Conservation (phyloP, 2,329 filamentous ascomycete species). For the Diplodia scrobiculata region DNA sequence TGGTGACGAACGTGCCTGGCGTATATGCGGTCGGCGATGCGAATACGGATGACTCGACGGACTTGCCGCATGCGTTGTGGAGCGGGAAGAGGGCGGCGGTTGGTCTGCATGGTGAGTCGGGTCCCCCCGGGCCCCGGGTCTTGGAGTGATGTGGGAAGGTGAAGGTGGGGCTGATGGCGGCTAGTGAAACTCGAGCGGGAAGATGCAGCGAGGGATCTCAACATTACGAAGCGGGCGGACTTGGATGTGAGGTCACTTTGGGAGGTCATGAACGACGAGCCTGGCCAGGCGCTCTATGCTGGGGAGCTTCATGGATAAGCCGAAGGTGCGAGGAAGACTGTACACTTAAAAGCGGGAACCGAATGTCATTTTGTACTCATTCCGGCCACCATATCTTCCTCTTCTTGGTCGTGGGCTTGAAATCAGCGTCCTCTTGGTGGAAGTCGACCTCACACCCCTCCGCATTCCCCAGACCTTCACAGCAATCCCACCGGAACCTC, state of each 20-base stretch:
- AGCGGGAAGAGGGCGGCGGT: slow-evolving; percentile 14
- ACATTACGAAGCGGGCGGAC: neutral
- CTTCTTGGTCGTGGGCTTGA: neutral
- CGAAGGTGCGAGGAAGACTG: neutral
- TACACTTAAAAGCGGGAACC: neutral
- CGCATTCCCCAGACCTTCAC: neutral
- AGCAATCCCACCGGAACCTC: neutral
- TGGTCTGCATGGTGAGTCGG: neutral
- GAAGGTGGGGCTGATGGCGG: neutral
- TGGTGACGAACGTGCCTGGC: slow-evolving; percentile 12
- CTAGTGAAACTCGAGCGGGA: slow-evolving; percentile 1
- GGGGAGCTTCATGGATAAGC: neutral
- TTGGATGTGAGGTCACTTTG: neutral
- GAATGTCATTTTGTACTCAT: neutral
- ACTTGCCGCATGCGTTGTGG: slow-evolving; percentile 14
- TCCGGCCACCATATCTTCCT: neutral
- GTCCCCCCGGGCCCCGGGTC: too few relatives aligned
- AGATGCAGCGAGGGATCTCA: neutral
- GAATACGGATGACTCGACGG: slow-evolving; percentile 17
- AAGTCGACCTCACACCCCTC: neutral
- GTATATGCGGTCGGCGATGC: slow-evolving; percentile 13
- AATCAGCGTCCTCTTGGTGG: neutral
- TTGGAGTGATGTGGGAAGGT: too few relatives aligned
- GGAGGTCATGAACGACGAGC: slow-evolving; percentile 4
- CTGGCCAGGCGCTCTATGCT: slow-evolving; percentile 1